Base-by-base conservation (phyloP, 495 filamentous ascomycete genomes). In the Parmelia sp. region DNA sequence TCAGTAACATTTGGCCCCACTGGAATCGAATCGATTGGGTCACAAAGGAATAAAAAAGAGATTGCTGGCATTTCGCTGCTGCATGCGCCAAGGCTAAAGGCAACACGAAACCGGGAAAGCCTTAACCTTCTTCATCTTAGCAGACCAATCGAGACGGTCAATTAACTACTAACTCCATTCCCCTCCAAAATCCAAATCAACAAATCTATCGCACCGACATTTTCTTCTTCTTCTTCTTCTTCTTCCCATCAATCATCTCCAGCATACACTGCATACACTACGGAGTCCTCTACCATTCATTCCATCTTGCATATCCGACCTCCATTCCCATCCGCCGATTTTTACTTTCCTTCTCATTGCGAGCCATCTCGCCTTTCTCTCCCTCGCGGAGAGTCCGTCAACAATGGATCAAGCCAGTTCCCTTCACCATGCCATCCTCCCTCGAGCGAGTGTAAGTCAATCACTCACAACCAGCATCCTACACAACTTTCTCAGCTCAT, bases 401-500 rank as follows among this genome's bases (percentile, higher is more conserved):
- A 55, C 51, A 33, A 55, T 55, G 51, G 51, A 55, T 17, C 14
- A 33, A 55, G 51, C 51, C 51, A 55, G 29, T 33, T n/a, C 51
- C 5, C 5, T 55, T 3, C 6, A n/a, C 10, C 51, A 55, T 33
- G 51, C 58, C n/a, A 29, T 60, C 36, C 36, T 60, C 17, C 58
- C 58, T 4, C 58, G 58, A 45, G 25, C 39, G 37, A 63, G 61
- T 12, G 61, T 63, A 44, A 33, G 61, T 62, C 35, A 29, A 42
- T 9, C 2, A 29, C 15, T 33, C 27, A 56, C 29, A 1, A 19
- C 5, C 23, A 14, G 12, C 31, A 62, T 37, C 31, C 4, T 4
- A 12, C 21, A 23, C 6, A 7, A 5, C 9, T 33, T 21, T 29
- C 19, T 25, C 3, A 10, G 4, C 17, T 59, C 57, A 19, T 1